Evolutionary conservation across 805 yeast genomes (phyloP).

Genomic region (Scheffersomyces stipitis): DNA sequence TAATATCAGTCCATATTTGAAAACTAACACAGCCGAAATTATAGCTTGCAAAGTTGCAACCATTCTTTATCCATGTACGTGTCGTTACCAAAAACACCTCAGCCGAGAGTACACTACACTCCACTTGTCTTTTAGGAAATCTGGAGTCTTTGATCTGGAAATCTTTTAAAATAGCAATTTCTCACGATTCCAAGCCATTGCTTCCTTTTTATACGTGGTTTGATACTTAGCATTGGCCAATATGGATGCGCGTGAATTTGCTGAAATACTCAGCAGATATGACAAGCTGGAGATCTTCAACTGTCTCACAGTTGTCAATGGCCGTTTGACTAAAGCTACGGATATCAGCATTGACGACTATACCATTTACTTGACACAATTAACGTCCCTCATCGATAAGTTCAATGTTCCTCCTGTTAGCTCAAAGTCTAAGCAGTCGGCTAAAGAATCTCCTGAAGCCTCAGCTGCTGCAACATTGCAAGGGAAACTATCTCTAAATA

Average conservation of each 20-base stretch:
- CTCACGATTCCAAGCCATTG: too few relatives aligned
- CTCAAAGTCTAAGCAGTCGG: slow-evolving; percentile 5
- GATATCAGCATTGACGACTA: slow-evolving; percentile 10
- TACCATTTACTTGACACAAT: slow-evolving; percentile 17
- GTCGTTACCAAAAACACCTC: too few relatives aligned
- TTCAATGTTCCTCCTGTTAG: slow-evolving; percentile 13
- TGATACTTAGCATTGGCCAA: neutral
- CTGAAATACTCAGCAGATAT: slow-evolving; percentile 9
- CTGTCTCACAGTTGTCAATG: slow-evolving; percentile 21
- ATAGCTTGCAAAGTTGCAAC: too few relatives aligned
- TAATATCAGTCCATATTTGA: too few relatives aligned
- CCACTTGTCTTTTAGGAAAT: too few relatives aligned
- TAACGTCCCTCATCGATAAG: slow-evolving; percentile 25
- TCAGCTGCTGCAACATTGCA: neutral
- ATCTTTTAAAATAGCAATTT: too few relatives aligned
- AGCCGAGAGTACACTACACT: too few relatives aligned
- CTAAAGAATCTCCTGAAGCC: neutral
- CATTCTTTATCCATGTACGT: too few relatives aligned
- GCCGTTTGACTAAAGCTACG: slow-evolving; percentile 2
- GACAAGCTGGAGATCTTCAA: slow-evolving; percentile 17
- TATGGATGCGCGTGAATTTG: slow-evolving; percentile 5
- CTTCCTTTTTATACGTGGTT: too few relatives aligned
- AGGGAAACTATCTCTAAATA: slow-evolving; percentile 3
- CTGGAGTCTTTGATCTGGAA: too few relatives aligned
- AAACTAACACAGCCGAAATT: too few relatives aligned